A percentile compares a stretch with the other conserved stretches of the same genome.
These are phyloP conservation scores for Yamadazyma sp. DNA, from an alignment of 805 yeast genomes.

Conservation along the genomic window DNA sequence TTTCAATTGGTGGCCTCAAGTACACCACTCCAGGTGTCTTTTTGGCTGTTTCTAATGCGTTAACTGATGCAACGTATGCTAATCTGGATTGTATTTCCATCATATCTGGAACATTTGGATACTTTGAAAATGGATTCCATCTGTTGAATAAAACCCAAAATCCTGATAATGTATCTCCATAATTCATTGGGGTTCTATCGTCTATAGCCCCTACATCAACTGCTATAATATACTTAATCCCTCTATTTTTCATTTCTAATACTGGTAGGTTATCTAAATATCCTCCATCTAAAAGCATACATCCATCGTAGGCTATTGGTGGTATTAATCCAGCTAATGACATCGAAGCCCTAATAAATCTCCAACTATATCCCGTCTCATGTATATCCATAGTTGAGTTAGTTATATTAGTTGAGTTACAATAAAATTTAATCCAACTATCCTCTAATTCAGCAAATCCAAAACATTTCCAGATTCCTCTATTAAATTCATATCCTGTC, in stretches of 20 bases:
- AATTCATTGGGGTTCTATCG: slow-evolving; percentile 83
- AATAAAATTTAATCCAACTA: slow-evolving; percentile 86
- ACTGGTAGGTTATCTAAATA: slow-evolving; percentile 93
- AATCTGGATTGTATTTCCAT: slow-evolving; percentile 91
- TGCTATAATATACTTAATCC: slow-evolving; percentile 84
- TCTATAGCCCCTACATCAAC: slow-evolving; percentile 96
- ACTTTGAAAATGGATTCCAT: slow-evolving; percentile 83
- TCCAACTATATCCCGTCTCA: slow-evolving; percentile 90
- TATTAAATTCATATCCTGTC: slow-evolving; percentile 94
- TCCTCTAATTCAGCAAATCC: slow-evolving; percentile 93
- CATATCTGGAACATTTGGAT: slow-evolving; percentile 89
- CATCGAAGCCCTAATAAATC: slow-evolving; percentile 95
- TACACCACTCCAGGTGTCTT: slow-evolving; percentile 80
- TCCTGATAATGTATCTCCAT: slow-evolving; percentile 92
- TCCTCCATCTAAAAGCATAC: slow-evolving; percentile 94
- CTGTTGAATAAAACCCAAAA: slow-evolving; percentile 85
- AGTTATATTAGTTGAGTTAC: slow-evolving; percentile 93
- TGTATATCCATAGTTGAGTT: slow-evolving; percentile 95
- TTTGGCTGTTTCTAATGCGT: slow-evolving; percentile 87
- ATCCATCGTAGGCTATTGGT: slow-evolving; percentile 82
- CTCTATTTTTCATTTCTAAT: slow-evolving; percentile 83
- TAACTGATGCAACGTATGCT: slow-evolving; percentile 93
- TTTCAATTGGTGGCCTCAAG: slow-evolving; percentile 90
- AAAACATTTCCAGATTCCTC: slow-evolving; percentile 96
- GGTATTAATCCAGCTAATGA: slow-evolving; percentile 92